Evolutionary conservation across 2,329 filamentous ascomycete species (phyloP).

Genomic region (Apiospora hydei): DNA sequence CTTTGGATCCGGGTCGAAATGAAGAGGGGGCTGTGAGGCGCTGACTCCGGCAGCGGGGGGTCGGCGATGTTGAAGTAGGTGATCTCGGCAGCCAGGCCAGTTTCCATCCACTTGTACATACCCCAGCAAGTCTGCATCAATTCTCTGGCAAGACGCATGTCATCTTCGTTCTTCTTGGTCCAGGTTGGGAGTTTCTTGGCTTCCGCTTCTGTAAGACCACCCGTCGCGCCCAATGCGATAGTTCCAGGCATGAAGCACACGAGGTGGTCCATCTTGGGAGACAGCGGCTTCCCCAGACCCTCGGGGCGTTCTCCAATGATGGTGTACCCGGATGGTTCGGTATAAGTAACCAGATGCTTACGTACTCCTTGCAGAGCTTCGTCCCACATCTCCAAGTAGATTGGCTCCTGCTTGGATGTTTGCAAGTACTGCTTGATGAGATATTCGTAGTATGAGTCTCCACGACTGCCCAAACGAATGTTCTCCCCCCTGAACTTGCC

Average conservation of each 20-base stretch:
- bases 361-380: constrained; percentile 85
- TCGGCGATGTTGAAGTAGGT: constrained; percentile 83
- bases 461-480: constrained; percentile 89
- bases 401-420: constrained; percentile 82
- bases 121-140: constrained; percentile 98
- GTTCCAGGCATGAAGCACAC: constrained; percentile 98
- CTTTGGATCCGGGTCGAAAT: constrained; percentile 59
- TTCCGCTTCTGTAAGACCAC: constrained; percentile 75
- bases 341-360: constrained; percentile 92
- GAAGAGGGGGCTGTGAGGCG: constrained; percentile 57
- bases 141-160: constrained; percentile 87
- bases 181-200: constrained; percentile 77
- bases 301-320: constrained; percentile 85
- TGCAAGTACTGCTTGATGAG: constrained; percentile 98
- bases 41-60: constrained; percentile 69
- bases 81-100: constrained; percentile 93
- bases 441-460: constrained; percentile 99
- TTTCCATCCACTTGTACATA: constrained; percentile 91
- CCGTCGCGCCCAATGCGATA: constrained; percentile 87
- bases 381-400: constrained; percentile 94
- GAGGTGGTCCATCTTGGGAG: constrained; percentile 96
- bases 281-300: constrained; percentile 71
- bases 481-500: constrained; percentile 82
- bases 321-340: constrained; percentile 80
- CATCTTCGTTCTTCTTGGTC: constrained; percentile 81